Percentiles rank a stretch among this genome's conserved stretches.
phyloP scores from a whole-genome alignment of 257 asterid species.

The Marsdenia floribunda region DNA sequence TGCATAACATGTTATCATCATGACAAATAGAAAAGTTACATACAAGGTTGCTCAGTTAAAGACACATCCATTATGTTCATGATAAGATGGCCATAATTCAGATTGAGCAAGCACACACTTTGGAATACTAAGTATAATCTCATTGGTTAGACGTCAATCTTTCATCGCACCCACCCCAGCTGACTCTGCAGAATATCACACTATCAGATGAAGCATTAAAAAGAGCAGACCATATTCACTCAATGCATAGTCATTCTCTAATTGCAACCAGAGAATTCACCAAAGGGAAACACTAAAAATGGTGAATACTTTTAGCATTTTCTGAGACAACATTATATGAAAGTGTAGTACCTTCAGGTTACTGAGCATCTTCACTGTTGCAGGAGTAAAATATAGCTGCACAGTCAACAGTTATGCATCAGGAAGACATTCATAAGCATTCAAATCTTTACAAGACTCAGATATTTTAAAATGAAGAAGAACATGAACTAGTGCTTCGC shows the following conservation, averaged over 20 bases:
- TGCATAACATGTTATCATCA: background rate
- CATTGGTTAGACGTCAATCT: background rate
- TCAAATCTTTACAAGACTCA: background rate
- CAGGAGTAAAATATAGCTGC: slow-evolving; percentile 96
- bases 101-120: background rate
- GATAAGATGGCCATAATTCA: background rate
- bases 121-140: background rate
- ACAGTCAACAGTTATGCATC: slow-evolving; percentile 8
- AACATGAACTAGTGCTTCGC: background rate
- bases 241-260: background rate
- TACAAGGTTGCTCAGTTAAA: background rate
- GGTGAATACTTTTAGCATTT: background rate
- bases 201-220: background rate
- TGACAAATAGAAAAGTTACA: background rate
- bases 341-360: slow-evolving; percentile 75
- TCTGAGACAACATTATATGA: slow-evolving; percentile 14
- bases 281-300: slow-evolving; percentile 3
- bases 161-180: background rate
- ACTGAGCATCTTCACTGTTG: slow-evolving; percentile 99
- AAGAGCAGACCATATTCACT: background rate
- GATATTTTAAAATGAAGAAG: background rate
- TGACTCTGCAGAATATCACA: background rate
- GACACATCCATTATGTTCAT: background rate
- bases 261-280: slow-evolving; percentile 7
- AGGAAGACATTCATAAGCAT: slow-evolving; percentile 8